Percentiles rank a stretch among this genome's conserved stretches.
Conservation (phyloP, 129 eudicot genomes). For the Apium graveolens region DNA sequence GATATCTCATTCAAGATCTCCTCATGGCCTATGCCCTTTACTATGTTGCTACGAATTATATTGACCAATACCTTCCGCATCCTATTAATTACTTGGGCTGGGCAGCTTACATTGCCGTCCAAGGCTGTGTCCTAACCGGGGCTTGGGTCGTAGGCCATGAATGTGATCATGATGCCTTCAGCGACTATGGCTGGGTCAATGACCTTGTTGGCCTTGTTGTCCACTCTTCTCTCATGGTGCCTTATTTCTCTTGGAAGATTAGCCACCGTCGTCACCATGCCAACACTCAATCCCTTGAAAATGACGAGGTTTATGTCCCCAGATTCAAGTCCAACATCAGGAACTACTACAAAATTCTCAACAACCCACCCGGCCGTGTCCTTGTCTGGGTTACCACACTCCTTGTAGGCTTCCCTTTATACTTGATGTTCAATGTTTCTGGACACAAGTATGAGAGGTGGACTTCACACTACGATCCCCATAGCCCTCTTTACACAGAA, state of each 20-base stretch:
- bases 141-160: slow-evolving; percentile 10
- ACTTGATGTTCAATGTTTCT: slow-evolving; percentile 1
- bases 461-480: slow-evolving; percentile 2
- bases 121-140: neutral
- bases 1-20: slow-evolving; percentile 8
- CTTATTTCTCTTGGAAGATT: slow-evolving; percentile 10
- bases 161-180: slow-evolving; percentile 3
- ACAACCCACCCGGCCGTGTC: slow-evolving; percentile 2
- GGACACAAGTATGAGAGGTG: slow-evolving; percentile 3
- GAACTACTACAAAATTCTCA: slow-evolving; percentile 2
- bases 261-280: slow-evolving; percentile 5
- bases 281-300: neutral
- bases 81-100: slow-evolving; percentile 2
- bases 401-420: neutral
- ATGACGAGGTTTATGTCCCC: neutral
- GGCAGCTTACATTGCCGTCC: slow-evolving; percentile 4
- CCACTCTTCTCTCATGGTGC: slow-evolving; percentile 6
- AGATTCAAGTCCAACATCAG: neutral
- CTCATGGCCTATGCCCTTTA: slow-evolving; percentile 2
- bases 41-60: neutral
- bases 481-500: no score
- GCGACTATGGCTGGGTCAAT: neutral
- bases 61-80: slow-evolving; percentile 1
- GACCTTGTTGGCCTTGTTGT: slow-evolving; percentile 7
- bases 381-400: neutral